A percentile compares a stretch with the other conserved stretches of the same genome.
These are phyloP conservation scores for Raffaelea ambrosiae DNA, from an alignment of 2,329 filamentous ascomycete genomes.

Conservation along the genomic window DNA sequence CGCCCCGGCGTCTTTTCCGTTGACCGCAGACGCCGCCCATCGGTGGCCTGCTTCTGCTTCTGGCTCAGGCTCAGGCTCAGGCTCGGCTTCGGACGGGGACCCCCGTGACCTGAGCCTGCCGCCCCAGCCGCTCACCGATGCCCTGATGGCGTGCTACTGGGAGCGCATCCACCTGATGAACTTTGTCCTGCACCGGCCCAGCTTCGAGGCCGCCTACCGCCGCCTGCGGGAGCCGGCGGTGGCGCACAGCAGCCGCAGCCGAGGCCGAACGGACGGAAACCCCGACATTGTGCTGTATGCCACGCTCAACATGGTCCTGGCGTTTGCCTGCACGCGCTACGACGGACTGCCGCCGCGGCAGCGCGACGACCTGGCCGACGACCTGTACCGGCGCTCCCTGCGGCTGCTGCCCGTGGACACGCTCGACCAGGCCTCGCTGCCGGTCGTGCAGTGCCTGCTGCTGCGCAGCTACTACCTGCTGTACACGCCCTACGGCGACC, in stretches of 20 bases:
- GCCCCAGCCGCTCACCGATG: slow-evolving; percentile 5
- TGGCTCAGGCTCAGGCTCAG: too few species aligned
- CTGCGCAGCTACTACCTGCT: slow-evolving; percentile 20
- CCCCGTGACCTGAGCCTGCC: slow-evolving; percentile 3
- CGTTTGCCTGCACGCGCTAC: slow-evolving; percentile 19
- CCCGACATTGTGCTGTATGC: slow-evolving; percentile 14
- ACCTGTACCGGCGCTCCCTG: slow-evolving; percentile 20
- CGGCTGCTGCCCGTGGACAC: slow-evolving; percentile 18
- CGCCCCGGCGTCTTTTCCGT: too few species aligned
- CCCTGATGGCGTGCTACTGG: slow-evolving; percentile 12
- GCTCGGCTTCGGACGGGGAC: too few species aligned
- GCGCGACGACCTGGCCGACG: slow-evolving; percentile 11
- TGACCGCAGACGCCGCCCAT: too few species aligned
- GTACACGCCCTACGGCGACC: slow-evolving; percentile 17
- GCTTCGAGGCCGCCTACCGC: slow-evolving; percentile 8
- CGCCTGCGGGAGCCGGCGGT: slow-evolving; percentile 8
- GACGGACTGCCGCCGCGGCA: slow-evolving; percentile 2
- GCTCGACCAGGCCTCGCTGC: slow-evolving; percentile 17
- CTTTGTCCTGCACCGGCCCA: slow-evolving; percentile 13
- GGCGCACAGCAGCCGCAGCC: too few species aligned
- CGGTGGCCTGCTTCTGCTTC: too few species aligned
- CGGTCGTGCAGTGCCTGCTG: slow-evolving; percentile 20
- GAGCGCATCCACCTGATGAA: slow-evolving; percentile 10
- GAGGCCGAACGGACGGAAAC: too few species aligned
- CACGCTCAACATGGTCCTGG: slow-evolving; percentile 21